phyloP scores from a whole-genome alignment of 1,139 yeast species.

The Candida gigantensis region DNA sequence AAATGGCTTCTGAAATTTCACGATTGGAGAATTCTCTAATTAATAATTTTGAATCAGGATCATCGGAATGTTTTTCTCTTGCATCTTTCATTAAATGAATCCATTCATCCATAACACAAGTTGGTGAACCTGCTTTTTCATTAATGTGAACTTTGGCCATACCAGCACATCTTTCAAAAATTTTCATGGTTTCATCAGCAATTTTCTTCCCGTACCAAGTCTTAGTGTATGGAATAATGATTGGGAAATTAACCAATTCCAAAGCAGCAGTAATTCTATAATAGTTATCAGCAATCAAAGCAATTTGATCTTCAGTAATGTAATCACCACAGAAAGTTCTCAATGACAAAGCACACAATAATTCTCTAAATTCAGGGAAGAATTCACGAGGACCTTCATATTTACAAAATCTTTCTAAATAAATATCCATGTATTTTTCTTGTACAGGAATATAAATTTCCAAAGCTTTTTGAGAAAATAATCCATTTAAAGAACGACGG shows the following conservation, averaged over 20 bases:
- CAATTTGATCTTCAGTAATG: slow-evolving; percentile 86
- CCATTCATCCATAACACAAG: slow-evolving; percentile 96
- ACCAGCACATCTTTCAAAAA: slow-evolving; percentile 85
- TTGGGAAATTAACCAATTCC: slow-evolving; percentile 96
- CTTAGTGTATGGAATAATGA: slow-evolving; percentile 91
- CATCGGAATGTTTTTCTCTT: slow-evolving; percentile 48
- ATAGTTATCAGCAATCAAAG: slow-evolving; percentile 86
- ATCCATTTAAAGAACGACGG: slow-evolving; percentile 85
- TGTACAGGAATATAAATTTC: slow-evolving; percentile 80
- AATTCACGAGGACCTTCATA: slow-evolving; percentile 66
- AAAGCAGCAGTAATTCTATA: slow-evolving; percentile 90
- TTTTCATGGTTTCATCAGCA: slow-evolving; percentile 91
- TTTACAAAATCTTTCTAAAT: slow-evolving; percentile 65
- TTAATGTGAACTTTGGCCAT: slow-evolving; percentile 76
- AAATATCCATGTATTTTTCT: slow-evolving; percentile 79
- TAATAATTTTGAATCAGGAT: slow-evolving; percentile 53
- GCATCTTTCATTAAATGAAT: slow-evolving; percentile 80
- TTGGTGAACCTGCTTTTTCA: slow-evolving; percentile 73
- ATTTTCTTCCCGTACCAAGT: slow-evolving; percentile 96
- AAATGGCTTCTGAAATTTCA: slow-evolving; percentile 94
- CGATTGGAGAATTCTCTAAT: slow-evolving; percentile 84
- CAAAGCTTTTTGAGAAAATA: slow-evolving; percentile 82
- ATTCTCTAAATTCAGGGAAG: slow-evolving; percentile 93
- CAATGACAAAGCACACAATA: slow-evolving; percentile 90
- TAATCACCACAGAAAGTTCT: slow-evolving; percentile 95